A percentile compares a stretch with the other conserved stretches of the same genome.
Evolutionary conservation across 2,329 filamentous ascomycete species (phyloP).

Genomic region (Juglanconis juglandina): DNA sequence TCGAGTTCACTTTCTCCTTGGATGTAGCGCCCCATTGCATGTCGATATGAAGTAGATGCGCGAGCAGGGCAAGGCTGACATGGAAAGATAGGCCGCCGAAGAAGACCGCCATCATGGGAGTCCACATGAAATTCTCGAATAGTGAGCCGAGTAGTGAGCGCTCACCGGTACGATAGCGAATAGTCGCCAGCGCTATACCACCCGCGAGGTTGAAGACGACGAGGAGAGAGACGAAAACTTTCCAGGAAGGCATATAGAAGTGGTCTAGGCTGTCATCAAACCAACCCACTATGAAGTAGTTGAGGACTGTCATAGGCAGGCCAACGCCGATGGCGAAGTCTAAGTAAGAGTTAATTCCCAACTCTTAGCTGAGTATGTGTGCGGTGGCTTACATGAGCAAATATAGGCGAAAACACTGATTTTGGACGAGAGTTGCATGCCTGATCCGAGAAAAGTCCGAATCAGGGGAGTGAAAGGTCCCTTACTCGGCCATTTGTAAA

Average conservation of each 20-base stretch:
- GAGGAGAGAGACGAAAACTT: slow-evolving; percentile 59
- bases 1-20: slow-evolving; percentile 54
- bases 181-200: slow-evolving; percentile 56
- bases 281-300: slow-evolving; percentile 71
- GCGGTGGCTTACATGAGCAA: slow-evolving; percentile 34
- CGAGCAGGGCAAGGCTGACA: slow-evolving; percentile 36
- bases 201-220: slow-evolving; percentile 62
- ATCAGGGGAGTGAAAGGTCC: slow-evolving; percentile 66
- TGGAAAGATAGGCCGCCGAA: slow-evolving; percentile 41
- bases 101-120: slow-evolving; percentile 48
- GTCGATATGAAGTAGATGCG: slow-evolving; percentile 39
- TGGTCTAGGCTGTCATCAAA: slow-evolving; percentile 64
- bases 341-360: slow-evolving; percentile 37
- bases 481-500: slow-evolving; percentile 56
- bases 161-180: slow-evolving; percentile 60
- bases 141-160: slow-evolving; percentile 43
- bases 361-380: neutral
- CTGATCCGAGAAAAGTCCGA: slow-evolving; percentile 56
- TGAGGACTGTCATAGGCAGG: slow-evolving; percentile 63
- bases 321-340: slow-evolving; percentile 69
- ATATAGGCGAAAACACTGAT: slow-evolving; percentile 70
- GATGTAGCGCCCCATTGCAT: slow-evolving; percentile 51
- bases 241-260: slow-evolving; percentile 64
- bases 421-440: slow-evolving; percentile 64
- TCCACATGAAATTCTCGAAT: slow-evolving; percentile 59